Evolutionary conservation across 148 eudicot genomes (phyloP).

Genomic region (Fallopia convolvulus): DNA sequence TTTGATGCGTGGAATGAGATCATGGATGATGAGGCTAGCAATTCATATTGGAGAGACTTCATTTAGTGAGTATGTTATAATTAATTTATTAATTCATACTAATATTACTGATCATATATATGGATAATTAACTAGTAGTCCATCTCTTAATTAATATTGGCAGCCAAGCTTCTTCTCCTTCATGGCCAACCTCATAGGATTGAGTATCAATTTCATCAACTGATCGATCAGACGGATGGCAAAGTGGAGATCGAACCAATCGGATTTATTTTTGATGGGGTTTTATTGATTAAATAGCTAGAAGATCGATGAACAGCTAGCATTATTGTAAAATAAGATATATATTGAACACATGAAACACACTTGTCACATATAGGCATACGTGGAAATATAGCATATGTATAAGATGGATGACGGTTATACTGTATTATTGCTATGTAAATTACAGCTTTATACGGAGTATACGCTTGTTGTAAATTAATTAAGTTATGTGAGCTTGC

Average conservation of each 20-base stretch:
- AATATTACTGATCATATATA: not conserved
- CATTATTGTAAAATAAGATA: not conserved
- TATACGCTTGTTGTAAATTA: not conserved
- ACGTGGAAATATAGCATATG: not conserved
- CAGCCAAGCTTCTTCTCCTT: constrained; percentile 36
- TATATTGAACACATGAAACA: not conserved
- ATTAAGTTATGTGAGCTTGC: not conserved
- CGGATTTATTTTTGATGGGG: not conserved
- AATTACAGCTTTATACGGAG: not conserved
- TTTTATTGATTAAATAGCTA: not conserved
- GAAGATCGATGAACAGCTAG: not conserved
- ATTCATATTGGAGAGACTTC: constrained; percentile 43
- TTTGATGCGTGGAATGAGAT: constrained; percentile 32
- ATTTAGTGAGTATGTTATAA: constrained; percentile 28
- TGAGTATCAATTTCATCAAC: not conserved
- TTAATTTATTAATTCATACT: too few species aligned
- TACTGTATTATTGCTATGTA: not conserved
- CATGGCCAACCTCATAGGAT: constrained; percentile 27
- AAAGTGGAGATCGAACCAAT: not conserved
- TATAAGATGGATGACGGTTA: not conserved
- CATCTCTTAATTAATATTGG: not conserved
- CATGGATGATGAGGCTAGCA: constrained; percentile 31
- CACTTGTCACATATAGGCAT: not conserved
- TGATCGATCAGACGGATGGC: not conserved
- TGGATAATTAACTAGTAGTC: not conserved